Evolutionary conservation across 805 yeast species (phyloP).

Genomic region (Scheffersomyces ergatensis): DNA sequence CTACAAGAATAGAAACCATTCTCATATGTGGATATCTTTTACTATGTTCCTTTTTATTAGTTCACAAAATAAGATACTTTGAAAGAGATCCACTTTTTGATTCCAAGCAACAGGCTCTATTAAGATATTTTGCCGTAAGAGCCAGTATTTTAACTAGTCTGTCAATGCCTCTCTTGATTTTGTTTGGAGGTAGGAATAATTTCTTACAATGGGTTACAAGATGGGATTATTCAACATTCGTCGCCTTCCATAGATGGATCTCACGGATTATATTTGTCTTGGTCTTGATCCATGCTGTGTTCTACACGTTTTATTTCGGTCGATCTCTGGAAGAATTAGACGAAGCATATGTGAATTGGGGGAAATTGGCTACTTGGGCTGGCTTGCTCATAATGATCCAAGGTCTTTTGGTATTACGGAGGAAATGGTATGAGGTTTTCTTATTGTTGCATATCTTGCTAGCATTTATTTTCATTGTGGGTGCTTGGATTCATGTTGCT

Average conservation of each 20-base stretch:
- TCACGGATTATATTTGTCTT: conserved; percentile 19
- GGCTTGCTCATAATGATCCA: conserved; percentile 45
- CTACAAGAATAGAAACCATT: conserved; percentile 37
- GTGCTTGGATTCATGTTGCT: conserved; percentile 51
- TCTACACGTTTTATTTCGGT: conserved; percentile 10
- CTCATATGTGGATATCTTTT: conserved; percentile 28
- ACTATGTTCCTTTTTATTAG: conserved; percentile 24
- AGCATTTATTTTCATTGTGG: conserved; percentile 47
- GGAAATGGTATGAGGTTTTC: conserved; percentile 51
- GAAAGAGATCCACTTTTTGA: conserved; percentile 36
- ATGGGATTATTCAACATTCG: conserved; percentile 32
- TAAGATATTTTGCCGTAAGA: conserved; percentile 42
- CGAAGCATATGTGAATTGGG: conserved; percentile 18
- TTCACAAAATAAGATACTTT: conserved; percentile 19
- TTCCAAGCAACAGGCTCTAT: conserved; percentile 28
- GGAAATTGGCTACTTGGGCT: conserved; percentile 25
- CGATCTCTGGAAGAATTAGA: conserved; percentile 1
- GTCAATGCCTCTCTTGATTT: conserved; percentile 28
- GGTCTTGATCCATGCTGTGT: conserved; percentile 25
- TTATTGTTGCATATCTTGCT: conserved; percentile 55
- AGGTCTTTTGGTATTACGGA: conserved; percentile 43
- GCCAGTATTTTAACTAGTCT: conserved; percentile 26
- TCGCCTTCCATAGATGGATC: conserved; percentile 27
- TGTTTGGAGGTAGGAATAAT: conserved; percentile 36
- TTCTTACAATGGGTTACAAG: conserved; percentile 36